Evolutionary conservation across 352 stramenopile genomes (phyloP).

Genomic region (Sclerospora graminicola): DNA sequence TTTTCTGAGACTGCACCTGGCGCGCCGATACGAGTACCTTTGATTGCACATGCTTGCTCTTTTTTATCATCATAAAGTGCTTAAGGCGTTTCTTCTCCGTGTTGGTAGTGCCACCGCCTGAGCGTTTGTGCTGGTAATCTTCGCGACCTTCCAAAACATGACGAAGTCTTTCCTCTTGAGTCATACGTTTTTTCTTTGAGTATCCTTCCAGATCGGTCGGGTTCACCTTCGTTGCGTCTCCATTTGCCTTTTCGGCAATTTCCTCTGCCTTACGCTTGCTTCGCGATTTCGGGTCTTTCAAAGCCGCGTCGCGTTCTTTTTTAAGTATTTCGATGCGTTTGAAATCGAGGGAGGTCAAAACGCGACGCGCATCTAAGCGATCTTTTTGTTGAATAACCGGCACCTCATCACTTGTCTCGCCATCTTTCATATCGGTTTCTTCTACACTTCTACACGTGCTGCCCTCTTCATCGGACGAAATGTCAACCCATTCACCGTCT

Average conservation of each 20-base stretch:
- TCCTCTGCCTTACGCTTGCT: slow-evolving; percentile 79
- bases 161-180: slow-evolving; percentile 73
- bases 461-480: slow-evolving; percentile 52
- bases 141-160: slow-evolving; percentile 84
- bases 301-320: slow-evolving; percentile 72
- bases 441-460: slow-evolving; percentile 32
- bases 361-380: slow-evolving; percentile 77
- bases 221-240: slow-evolving; percentile 60
- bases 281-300: slow-evolving; percentile 75
- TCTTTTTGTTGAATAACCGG: slow-evolving; percentile 45
- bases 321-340: slow-evolving; percentile 86
- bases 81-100: slow-evolving; percentile 96
- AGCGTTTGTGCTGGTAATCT: slow-evolving; percentile 88
- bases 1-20: slow-evolving; percentile 73
- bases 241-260: slow-evolving; percentile 30
- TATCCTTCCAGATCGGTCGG: slow-evolving; percentile 76
- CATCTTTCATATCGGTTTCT: slow-evolving; percentile 24
- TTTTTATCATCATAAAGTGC: slow-evolving; percentile 98
- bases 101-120: slow-evolving; percentile 94
- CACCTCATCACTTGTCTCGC: slow-evolving; percentile 33
- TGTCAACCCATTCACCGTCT: slow-evolving; percentile 66
- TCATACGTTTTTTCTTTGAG: slow-evolving; percentile 85
- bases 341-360: slow-evolving; percentile 85
- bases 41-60: slow-evolving; percentile 84
- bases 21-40: slow-evolving; percentile 83